Evolutionary conservation across 2,329 filamentous ascomycete species (phyloP).

Genomic region (Fusarium pseudograminearum): DNA sequence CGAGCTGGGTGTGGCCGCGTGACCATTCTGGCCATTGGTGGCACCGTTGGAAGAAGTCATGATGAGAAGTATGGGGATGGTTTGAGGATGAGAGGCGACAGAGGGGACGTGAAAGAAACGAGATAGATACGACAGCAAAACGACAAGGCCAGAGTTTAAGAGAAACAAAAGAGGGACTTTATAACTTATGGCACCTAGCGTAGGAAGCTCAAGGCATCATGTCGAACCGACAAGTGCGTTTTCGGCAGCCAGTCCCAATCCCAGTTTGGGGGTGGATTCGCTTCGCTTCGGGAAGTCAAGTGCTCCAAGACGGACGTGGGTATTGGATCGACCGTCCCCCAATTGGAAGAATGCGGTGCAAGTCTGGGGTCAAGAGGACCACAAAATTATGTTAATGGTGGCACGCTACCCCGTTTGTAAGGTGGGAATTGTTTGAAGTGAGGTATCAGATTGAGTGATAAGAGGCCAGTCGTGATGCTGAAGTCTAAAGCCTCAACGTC

Average conservation of each 20-base stretch:
- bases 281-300: slow-evolving; percentile 46
- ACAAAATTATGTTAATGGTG: slow-evolving; percentile 10
- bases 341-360: slow-evolving; percentile 40
- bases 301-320: slow-evolving; percentile 40
- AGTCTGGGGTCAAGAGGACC: slow-evolving; percentile 28
- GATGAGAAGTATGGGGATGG: slow-evolving; percentile 23
- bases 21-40: slow-evolving; percentile 43
- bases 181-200: slow-evolving; percentile 30
- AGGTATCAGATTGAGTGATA: slow-evolving; percentile 4
- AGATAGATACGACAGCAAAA: slow-evolving; percentile 22
- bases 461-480: neutral
- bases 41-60: slow-evolving; percentile 45
- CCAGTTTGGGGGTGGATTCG: slow-evolving; percentile 48
- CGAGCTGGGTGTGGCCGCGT: slow-evolving; percentile 59
- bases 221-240: slow-evolving; percentile 32
- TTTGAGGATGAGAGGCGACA: slow-evolving; percentile 4
- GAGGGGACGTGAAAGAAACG: slow-evolving; percentile 17
- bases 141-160: slow-evolving; percentile 25
- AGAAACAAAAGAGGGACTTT: slow-evolving; percentile 42
- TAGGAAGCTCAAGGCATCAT: slow-evolving; percentile 29
- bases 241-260: slow-evolving; percentile 25
- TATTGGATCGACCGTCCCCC: slow-evolving; percentile 45
- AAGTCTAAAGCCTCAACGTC: neutral
- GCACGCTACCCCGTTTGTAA: slow-evolving; percentile 5
- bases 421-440: slow-evolving; percentile 27